Evolutionary conservation across 2,329 filamentous ascomycete species (phyloP).

Genomic region (Fusarium lyarnte): DNA sequence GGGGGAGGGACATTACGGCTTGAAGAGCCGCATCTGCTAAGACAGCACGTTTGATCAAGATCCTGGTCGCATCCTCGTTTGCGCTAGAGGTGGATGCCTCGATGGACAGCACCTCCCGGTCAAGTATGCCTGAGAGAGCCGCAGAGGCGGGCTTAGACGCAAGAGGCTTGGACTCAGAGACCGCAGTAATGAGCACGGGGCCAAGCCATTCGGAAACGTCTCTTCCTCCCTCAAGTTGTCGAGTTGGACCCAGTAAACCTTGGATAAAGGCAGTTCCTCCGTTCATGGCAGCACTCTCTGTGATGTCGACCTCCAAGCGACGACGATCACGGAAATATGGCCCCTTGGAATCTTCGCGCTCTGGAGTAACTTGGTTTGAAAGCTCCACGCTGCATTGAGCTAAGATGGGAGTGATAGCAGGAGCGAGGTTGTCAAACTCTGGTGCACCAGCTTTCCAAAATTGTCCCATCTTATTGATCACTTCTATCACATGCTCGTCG

Average conservation of each 20-base stretch:
- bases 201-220: conserved; percentile 15
- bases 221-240: conserved; percentile 17
- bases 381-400: conserved; percentile 13
- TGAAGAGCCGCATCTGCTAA: background rate
- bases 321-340: background rate
- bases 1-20: background rate
- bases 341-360: background rate
- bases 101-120: background rate
- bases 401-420: background rate
- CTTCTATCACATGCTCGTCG: background rate
- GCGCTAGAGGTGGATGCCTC: background rate
- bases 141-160: background rate
- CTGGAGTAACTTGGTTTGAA: background rate
- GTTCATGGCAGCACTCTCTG: background rate
- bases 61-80: background rate
- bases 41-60: background rate
- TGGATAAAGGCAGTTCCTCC: conserved; percentile 1
- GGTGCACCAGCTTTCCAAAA: conserved; percentile 11
- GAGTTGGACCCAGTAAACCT: conserved; percentile 10
- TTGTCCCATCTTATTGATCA: conserved; percentile 16
- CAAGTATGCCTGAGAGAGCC: background rate
- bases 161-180: background rate
- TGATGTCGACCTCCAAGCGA: background rate
- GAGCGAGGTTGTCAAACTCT: conserved; percentile 10
- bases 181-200: background rate